Conservation (phyloP, 176 grass and related monocot species). For the Eragrostis curvula region DNA sequence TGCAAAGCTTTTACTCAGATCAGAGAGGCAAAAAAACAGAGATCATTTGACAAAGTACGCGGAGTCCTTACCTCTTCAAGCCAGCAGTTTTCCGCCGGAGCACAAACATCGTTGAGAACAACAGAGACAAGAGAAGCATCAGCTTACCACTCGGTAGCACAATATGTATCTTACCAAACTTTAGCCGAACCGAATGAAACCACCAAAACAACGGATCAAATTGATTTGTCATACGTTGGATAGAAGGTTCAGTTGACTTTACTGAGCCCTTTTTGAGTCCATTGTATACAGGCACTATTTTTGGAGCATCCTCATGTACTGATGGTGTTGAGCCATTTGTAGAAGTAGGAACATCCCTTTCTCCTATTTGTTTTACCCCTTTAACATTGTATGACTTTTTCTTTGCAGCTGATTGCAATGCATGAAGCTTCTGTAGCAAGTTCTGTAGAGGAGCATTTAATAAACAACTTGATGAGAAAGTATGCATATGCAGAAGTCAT, state of each 20-base stretch:
- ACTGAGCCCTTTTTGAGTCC: constrained; percentile 33
- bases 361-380: constrained; percentile 32
- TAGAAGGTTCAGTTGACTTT: constrained; percentile 48
- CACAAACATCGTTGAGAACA: constrained; percentile 62
- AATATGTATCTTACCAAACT: constrained; percentile 66
- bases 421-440: constrained; percentile 47
- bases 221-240: constrained; percentile 39
- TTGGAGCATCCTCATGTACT: constrained; percentile 34
- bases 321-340: constrained; percentile 16
- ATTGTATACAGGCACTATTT: neutral
- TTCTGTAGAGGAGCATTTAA: constrained; percentile 36
- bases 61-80: constrained; percentile 63
- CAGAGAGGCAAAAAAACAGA: neutral
- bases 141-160: constrained; percentile 68
- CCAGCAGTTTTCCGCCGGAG: constrained; percentile 57
- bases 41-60: neutral
- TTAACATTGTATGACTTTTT: constrained; percentile 18
- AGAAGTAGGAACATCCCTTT: constrained; percentile 27
- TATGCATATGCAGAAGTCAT: neutral
- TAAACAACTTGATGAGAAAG: neutral
- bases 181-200: constrained; percentile 74
- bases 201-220: constrained; percentile 72
- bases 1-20: neutral
- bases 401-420: constrained; percentile 38
- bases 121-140: constrained; percentile 62